Conservation (phyloP, 441 rosid genomes). For the Rhodomyrtus psidioides region DNA sequence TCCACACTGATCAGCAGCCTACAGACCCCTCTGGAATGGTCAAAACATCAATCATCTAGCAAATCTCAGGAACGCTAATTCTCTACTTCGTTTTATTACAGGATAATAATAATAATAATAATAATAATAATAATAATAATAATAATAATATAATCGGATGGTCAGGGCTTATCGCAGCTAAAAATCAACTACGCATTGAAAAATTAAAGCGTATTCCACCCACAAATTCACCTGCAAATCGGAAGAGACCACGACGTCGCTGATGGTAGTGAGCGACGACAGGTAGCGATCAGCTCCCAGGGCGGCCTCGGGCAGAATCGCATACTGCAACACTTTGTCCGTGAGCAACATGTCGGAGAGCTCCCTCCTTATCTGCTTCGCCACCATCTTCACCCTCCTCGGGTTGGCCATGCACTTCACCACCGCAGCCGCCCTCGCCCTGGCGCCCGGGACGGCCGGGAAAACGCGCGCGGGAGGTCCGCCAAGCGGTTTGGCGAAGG, state of each 20-base stretch:
- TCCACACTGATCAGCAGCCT: background rate
- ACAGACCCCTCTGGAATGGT: background rate
- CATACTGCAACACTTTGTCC: slow-evolving; percentile 67
- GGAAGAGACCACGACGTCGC: slow-evolving; percentile 70
- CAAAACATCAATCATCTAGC: background rate
- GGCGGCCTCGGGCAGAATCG: slow-evolving; percentile 70
- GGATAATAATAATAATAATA: background rate
- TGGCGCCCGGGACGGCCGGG: background rate
- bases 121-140: too few species aligned
- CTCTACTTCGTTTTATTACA: background rate
- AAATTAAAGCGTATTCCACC: background rate
- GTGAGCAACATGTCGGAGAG: slow-evolving; percentile 83
- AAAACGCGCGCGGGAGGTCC: background rate
- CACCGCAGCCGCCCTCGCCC: slow-evolving; percentile 3
- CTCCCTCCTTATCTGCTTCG: slow-evolving; percentile 79
- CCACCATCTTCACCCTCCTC: slow-evolving; percentile 84
- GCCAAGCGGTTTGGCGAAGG: background rate
- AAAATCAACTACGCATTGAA: background rate
- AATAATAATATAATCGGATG: too few species aligned
- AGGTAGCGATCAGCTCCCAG: slow-evolving; percentile 83
- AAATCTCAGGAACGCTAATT: background rate
- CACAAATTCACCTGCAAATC: slow-evolving; percentile 61
- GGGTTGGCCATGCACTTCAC: slow-evolving; percentile 83
- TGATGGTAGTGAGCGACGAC: slow-evolving; percentile 82
- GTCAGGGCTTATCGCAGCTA: background rate